Percentiles rank a stretch among this genome's conserved stretches.
phyloP scores from a whole-genome alignment of 169 alveolate species.

The Cystoisospora suis region DNA sequence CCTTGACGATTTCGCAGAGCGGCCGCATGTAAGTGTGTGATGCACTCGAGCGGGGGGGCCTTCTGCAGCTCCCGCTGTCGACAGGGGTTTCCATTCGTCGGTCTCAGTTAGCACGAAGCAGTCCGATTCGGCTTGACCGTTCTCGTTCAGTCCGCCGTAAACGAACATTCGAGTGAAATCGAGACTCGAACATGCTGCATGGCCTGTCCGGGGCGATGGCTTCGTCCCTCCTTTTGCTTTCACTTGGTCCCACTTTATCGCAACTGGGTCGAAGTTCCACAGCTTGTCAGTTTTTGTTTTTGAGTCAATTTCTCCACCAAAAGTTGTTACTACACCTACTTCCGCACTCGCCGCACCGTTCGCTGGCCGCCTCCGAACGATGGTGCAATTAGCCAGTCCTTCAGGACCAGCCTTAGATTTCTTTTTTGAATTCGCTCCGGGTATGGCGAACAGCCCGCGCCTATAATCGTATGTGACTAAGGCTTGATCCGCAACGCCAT shows the following conservation, averaged over 20 bases:
- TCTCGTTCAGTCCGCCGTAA: background rate
- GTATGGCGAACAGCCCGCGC: background rate
- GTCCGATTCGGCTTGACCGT: background rate
- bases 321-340: background rate
- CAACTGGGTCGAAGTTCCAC: conserved; percentile 13
- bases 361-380: background rate
- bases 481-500: background rate
- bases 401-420: too few relatives aligned
- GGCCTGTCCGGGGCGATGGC: background rate
- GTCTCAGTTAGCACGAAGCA: background rate
- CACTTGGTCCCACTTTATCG: background rate
- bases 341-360: background rate
- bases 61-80: background rate
- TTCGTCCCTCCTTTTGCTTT: background rate
- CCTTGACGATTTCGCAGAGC: background rate
- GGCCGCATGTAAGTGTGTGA: background rate
- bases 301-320: background rate
- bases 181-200: background rate
- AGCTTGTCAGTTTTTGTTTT: background rate
- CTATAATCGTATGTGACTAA: background rate
- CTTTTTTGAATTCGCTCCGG: too few relatives aligned
- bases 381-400: background rate
- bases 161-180: background rate
- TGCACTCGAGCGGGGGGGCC: background rate
- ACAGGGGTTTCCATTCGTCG: background rate